Conservation (phyloP, 441 rosid species). For the Adansonia rubrostipa region DNA sequence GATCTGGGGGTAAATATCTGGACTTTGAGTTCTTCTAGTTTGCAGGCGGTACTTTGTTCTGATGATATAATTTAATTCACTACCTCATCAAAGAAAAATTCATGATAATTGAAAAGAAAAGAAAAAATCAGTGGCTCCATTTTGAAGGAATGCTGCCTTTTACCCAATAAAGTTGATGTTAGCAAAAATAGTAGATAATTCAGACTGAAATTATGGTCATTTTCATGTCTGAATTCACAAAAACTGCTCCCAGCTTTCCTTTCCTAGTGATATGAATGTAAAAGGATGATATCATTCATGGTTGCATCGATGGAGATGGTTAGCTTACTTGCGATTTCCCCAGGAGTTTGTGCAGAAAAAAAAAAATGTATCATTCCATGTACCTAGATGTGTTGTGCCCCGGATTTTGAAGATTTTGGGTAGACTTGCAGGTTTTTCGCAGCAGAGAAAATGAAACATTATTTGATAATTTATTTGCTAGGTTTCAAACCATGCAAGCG, state of each 20-base stretch:
- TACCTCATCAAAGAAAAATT: constrained; percentile 22
- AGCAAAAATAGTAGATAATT: neutral
- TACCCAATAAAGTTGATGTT: neutral
- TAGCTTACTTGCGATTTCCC: too few relatives aligned
- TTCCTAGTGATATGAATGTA: neutral
- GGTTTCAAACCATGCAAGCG: too few relatives aligned
- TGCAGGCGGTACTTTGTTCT: constrained; percentile 26
- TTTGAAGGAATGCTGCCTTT: too few relatives aligned
- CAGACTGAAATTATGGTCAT: neutral
- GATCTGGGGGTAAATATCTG: constrained; percentile 85
- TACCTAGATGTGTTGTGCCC: too few relatives aligned
- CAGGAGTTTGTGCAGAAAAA: too few relatives aligned
- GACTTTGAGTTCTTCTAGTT: constrained; percentile 93
- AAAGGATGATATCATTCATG: neutral
- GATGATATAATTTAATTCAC: constrained; percentile 28
- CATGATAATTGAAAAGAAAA: constrained; percentile 29
- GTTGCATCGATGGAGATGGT: neutral
- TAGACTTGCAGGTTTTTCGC: too few relatives aligned
- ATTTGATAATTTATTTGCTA: too few relatives aligned
- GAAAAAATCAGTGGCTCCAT: neutral
- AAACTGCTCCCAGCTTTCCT: neutral
- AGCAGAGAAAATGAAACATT: too few relatives aligned
- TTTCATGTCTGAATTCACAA: neutral
- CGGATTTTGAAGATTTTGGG: too few relatives aligned
- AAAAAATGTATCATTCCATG: too few relatives aligned